Percentiles rank a stretch among this genome's conserved stretches.
Evolutionary conservation across 164 flowering plant genomes (phyloP).

Genomic region (Stephania yunnanensis): DNA sequence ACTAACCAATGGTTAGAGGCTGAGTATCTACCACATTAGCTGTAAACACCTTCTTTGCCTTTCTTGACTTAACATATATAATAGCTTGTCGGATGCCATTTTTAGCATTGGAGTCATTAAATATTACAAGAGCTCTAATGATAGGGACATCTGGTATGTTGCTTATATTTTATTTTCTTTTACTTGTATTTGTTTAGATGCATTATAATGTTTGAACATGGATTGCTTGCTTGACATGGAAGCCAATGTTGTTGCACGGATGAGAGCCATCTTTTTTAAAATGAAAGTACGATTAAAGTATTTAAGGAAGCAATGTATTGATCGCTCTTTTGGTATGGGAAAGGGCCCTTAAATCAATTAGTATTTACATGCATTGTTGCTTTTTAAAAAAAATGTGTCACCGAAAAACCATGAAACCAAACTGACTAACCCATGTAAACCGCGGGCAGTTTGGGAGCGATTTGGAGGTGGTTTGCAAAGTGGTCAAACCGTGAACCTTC

Average conservation of each 20-base stretch:
- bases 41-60: too few species aligned
- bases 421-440: too few species aligned
- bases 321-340: neutral
- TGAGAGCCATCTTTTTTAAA: neutral
- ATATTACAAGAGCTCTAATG: neutral
- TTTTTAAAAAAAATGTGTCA: too few species aligned
- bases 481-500: too few species aligned
- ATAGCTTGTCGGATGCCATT: conserved; percentile 30
- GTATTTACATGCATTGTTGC: neutral
- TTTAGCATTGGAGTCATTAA: conserved; percentile 15
- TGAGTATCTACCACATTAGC: too few species aligned
- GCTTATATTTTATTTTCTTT: neutral
- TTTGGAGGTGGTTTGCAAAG: too few species aligned
- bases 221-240: neutral
- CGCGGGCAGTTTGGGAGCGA: too few species aligned
- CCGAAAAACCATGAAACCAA: too few species aligned
- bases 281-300: neutral
- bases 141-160: conserved; percentile 28
- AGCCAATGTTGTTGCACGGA: neutral
- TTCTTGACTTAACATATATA: neutral
- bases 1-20: too few species aligned
- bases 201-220: too few species aligned
- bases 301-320: neutral
- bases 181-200: too few species aligned
- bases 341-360: neutral